A percentile compares a stretch with the other conserved stretches of the same genome.
These are phyloP conservation scores for Cicer cuneatum DNA, from an alignment of 306 rosid species.

Conservation along the genomic window DNA sequence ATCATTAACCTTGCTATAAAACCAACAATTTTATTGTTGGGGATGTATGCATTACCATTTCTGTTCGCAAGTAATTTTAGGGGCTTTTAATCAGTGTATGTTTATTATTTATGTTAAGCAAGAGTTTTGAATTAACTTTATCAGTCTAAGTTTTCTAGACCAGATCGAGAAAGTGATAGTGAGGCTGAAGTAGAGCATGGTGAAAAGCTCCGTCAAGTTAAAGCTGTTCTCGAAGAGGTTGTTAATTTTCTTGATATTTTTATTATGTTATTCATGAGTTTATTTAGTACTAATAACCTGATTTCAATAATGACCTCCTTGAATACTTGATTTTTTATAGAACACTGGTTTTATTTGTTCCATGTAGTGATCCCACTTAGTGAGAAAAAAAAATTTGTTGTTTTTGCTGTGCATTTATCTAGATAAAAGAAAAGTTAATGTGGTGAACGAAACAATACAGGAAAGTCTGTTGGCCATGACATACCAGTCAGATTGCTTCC, in stretches of 20 bases:
- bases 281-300: background rate
- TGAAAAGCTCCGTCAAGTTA: conserved; percentile 98
- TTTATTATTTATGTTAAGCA: background rate
- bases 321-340: conserved; percentile 14
- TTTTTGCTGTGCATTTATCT: conserved; percentile 1
- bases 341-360: conserved; percentile 6
- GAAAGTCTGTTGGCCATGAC: conserved; percentile 13
- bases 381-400: conserved; percentile 2
- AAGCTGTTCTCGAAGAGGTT: conserved; percentile 99
- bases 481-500: conserved; percentile 24
- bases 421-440: conserved; percentile 3
- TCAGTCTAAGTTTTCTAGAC: conserved; percentile 60
- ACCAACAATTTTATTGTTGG: background rate
- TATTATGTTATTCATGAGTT: conserved; percentile 11
- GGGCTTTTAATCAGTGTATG: conserved; percentile 16
- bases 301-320: background rate
- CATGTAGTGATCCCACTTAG: background rate
- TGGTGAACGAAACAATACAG: background rate
- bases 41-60: conserved; percentile 29
- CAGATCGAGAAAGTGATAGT: conserved; percentile 94
- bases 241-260: conserved; percentile 32
- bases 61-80: conserved; percentile 4
- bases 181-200: conserved; percentile 95
- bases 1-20: conserved; percentile 2
- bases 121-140: conserved; percentile 37